These are phyloP conservation scores for Gymnopus androsaceus DNA, from an alignment of 1,284 basidiomycete species.

Conservation along the genomic window DNA sequence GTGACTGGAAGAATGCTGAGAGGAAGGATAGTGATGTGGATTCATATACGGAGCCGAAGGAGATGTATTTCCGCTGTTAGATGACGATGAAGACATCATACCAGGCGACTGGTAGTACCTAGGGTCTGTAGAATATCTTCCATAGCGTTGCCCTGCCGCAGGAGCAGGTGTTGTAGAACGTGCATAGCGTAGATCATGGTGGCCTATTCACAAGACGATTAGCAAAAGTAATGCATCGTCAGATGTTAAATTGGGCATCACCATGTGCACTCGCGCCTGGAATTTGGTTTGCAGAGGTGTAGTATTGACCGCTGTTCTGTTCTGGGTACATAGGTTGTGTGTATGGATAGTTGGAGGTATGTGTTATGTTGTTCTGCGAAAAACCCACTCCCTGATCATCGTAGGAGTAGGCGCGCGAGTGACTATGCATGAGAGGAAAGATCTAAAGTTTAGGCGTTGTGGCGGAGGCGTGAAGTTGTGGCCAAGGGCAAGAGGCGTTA, in stretches of 20 bases:
- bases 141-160: slow-evolving; percentile 32
- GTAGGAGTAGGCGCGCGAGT: slow-evolving; percentile 40
- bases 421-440: slow-evolving; percentile 33
- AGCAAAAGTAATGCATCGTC: not conserved
- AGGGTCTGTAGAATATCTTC: slow-evolving; percentile 29
- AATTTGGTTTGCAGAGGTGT: slow-evolving; percentile 22
- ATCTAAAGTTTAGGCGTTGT: slow-evolving; percentile 27
- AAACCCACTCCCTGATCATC: slow-evolving; percentile 35
- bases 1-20: slow-evolving; percentile 29
- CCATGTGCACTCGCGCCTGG: slow-evolving; percentile 11
- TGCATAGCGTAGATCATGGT: slow-evolving; percentile 34
- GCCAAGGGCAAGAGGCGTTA: slow-evolving; percentile 26
- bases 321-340: slow-evolving; percentile 3
- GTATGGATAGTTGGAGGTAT: slow-evolving; percentile 11
- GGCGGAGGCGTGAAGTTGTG: slow-evolving; percentile 30
- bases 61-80: slow-evolving; percentile 25
- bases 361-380: slow-evolving; percentile 26
- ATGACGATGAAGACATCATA: slow-evolving; percentile 28
- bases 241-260: slow-evolving; percentile 1
- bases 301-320: slow-evolving; percentile 32
- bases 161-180: slow-evolving; percentile 39
- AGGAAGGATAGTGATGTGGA: slow-evolving; percentile 32
- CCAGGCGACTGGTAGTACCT: slow-evolving; percentile 34
- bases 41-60: slow-evolving; percentile 30
- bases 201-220: slow-evolving; percentile 20